Base-by-base conservation (phyloP, 306 rosid genomes). In the Spatholobus suberectus region DNA sequence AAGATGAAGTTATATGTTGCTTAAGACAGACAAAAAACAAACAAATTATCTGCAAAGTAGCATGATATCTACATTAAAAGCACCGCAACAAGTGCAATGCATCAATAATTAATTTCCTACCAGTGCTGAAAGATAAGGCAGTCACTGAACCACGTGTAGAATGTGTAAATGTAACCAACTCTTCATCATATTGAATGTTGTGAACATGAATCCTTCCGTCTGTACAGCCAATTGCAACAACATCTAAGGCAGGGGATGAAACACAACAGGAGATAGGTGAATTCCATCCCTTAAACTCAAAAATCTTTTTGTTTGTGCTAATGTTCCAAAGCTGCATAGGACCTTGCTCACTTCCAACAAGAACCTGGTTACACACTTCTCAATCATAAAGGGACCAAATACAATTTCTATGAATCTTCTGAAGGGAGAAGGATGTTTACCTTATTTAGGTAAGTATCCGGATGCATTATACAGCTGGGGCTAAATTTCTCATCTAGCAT, bases 401-500 rank as follows among this genome's bases (percentile, higher is more conserved):
- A 65, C 54, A 52, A 81, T 23, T 52, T 81, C 69, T 69, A 58
- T 1, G 10, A 72, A 40, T 73, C 43, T 43, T 74, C 13, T 1
- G 62, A 47, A 58, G 5, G 67, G 32, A 68, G 73, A 79, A 82
- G 37, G 58, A 29, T 52, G 68, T n/a, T 81, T 77, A 95, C 98
- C 95, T 96, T 96, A 73, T 96, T 96, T 18, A 96, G 85, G 83
- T 93, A 93, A 61, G 99, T 93, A 81, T 96, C 99, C 0, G 99
- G 99, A 88, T 96, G 99, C 86, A 91, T 82, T 84, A 93, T 74
- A 86, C 94, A 92, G 79, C 72, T 75, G 54, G 97, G 94, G 66
- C 41, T 88, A 75, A 93, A 89, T 52, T 88, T 81, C 10, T 71
- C 81, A 29, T 81, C 94, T 14, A 96, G 73, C 82, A 29, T 38